A percentile compares a stretch with the other conserved stretches of the same genome.
These are phyloP conservation scores for Colletotrichum liaoningense DNA, from an alignment of 2,329 filamentous ascomycete species.

Conservation along the genomic window DNA sequence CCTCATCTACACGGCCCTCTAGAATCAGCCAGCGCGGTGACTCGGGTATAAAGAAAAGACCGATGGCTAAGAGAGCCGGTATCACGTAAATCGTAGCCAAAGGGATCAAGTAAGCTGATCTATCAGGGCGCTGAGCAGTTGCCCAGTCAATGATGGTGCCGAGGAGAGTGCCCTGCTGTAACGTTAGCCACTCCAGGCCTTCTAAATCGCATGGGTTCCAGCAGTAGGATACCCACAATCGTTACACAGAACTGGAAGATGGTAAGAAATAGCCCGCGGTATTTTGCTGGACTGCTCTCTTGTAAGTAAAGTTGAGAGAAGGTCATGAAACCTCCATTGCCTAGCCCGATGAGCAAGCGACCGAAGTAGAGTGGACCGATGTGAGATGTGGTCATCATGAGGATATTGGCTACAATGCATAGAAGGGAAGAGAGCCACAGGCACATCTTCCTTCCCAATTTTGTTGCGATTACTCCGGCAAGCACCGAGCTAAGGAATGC, in stretches of 20 bases:
- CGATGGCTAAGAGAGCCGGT: neutral
- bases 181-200: neutral
- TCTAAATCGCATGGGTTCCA: neutral
- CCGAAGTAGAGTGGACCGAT: slow-evolving; percentile 67
- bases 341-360: slow-evolving; percentile 65
- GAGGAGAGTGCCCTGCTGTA: neutral
- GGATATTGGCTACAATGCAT: neutral
- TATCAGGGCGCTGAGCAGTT: neutral
- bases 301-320: slow-evolving; percentile 63
- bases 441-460: neutral
- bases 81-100: neutral
- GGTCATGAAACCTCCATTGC: slow-evolving; percentile 69
- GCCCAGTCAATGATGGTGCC: neutral
- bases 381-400: slow-evolving; percentile 49
- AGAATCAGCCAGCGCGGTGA: neutral
- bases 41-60: neutral
- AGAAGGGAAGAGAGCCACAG: neutral
- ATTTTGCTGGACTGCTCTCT: slow-evolving; percentile 58
- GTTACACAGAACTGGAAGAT: slow-evolving; percentile 53
- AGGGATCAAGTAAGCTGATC: neutral
- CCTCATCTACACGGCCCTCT: neutral
- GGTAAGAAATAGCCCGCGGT: slow-evolving; percentile 59
- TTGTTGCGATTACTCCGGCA: slow-evolving; percentile 47
- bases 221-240: neutral
- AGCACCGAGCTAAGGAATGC: slow-evolving; percentile 56